Base-by-base conservation (phyloP, 345 rosid species). In the Hibiscus mutabilis region DNA sequence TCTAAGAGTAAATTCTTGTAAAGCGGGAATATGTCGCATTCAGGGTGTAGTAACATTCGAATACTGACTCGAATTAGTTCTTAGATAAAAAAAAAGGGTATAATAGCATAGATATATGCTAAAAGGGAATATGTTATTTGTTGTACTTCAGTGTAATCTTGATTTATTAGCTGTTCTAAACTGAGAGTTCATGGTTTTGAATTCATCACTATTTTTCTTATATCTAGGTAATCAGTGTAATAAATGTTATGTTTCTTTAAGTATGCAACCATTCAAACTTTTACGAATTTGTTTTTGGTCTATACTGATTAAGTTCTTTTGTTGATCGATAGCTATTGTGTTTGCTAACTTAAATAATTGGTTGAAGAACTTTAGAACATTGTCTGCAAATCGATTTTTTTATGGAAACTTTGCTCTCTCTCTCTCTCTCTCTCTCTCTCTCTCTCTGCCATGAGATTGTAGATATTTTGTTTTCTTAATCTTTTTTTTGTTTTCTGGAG, bases 401-500 rank as follows among this genome's bases (percentile, higher is more conserved):
- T 27, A 11, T 40, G n/a, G 13, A 63, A 18, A 33, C 4, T 2
- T 21, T 42, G 25, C 40, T 62, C 35, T 47, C 1, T 13, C 16
- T 62, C 11, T 21, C 13, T 18, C n/a, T 37, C 19, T 37, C 9
- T 21, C 35, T 47, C 1, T 13, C 16, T 62, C 11, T 21, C 13
- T 18, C n/a, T 37, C 19, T 37, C 9, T 21, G 10, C 27, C 6
- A 19, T 21, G n/a, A 12, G 29, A 21, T 11, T 42, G 33, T 42
- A 13, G 5, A 65, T 21, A 11, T 42, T 65, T 65, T 25, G 18
- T 14, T 0, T 49, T 14, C 6, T 12, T 12, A 46, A 13, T 15
- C 12, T 7, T 31, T 47, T 74, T 14, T 14, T 66, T 60, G 19
- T 47, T 67, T 77, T 51, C 73, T 60, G 82, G 92, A 82, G 82